Conservation (phyloP, 331 rosid species). For the Malus hybrid region DNA sequence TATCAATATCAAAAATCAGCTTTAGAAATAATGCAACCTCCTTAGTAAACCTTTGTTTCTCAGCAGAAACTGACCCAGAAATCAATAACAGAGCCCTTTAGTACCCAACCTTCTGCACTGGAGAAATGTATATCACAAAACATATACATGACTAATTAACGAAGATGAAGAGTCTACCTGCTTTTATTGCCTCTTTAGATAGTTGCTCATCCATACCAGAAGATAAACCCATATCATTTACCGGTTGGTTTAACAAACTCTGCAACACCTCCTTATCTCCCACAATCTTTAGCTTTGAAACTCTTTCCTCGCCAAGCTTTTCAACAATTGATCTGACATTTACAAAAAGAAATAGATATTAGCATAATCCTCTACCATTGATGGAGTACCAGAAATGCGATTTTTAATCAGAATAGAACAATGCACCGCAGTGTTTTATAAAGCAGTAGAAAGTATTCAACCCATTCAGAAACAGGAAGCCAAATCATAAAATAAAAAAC, state of each 20-base stretch:
- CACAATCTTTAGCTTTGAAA: slow-evolving; percentile 48
- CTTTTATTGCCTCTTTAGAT: slow-evolving; percentile 69
- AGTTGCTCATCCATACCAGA: slow-evolving; percentile 65
- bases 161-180: slow-evolving; percentile 42
- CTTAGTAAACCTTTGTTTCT: slow-evolving; percentile 78
- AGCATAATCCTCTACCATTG: too few relatives aligned
- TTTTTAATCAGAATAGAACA: too few relatives aligned
- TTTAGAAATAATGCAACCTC: slow-evolving; percentile 76
- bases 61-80: slow-evolving; percentile 60
- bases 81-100: slow-evolving; percentile 24
- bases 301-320: slow-evolving; percentile 74
- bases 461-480: too few relatives aligned
- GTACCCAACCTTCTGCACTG: slow-evolving; percentile 16
- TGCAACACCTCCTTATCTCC: slow-evolving; percentile 69
- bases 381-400: too few relatives aligned
- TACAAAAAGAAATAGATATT: background rate
- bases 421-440: too few relatives aligned
- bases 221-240: slow-evolving; percentile 34
- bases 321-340: slow-evolving; percentile 49
- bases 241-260: slow-evolving; percentile 62
- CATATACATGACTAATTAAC: slow-evolving; percentile 11
- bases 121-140: slow-evolving; percentile 19
- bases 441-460: too few relatives aligned
- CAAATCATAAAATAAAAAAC: too few relatives aligned
- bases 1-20: slow-evolving; percentile 73